Percentiles rank a stretch among this genome's conserved stretches.
Evolutionary conservation across 768 basidiomycete genomes (phyloP).

Genomic region (Agaricus subrufescens): DNA sequence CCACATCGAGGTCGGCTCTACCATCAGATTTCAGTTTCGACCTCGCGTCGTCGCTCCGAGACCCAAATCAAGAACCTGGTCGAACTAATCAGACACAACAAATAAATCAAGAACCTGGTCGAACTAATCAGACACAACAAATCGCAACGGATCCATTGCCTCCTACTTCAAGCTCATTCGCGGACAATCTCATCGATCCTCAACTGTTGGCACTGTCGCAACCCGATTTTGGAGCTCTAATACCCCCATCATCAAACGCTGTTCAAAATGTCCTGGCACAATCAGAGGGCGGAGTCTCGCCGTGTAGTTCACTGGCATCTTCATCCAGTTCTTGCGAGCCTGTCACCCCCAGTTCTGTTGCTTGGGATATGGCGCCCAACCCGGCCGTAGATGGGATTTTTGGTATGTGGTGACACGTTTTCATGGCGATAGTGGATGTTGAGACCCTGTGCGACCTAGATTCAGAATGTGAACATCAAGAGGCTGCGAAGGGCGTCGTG

Average conservation of each 20-base stretch:
- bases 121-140: neutral
- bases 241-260: neutral
- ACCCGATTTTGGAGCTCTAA: conserved; percentile 1
- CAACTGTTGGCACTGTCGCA: conserved; percentile 24
- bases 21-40: neutral
- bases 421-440: conserved; percentile 9
- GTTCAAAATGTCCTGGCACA: neutral
- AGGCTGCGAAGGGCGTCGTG: neutral
- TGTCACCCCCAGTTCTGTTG: conserved; percentile 30
- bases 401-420: conserved; percentile 18
- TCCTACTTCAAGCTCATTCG: too few species aligned
- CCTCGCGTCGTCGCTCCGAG: neutral
- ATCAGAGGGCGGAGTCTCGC: conserved; percentile 8
- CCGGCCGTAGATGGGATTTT: conserved; percentile 15
- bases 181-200: conserved; percentile 27
- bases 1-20: neutral
- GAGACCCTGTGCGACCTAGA: neutral
- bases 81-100: neutral
- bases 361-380: conserved; percentile 32
- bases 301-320: conserved; percentile 24
- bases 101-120: neutral
- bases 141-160: neutral
- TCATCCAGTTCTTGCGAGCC: conserved; percentile 29
- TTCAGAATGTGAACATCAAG: neutral
- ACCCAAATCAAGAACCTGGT: neutral